phyloP scores from a whole-genome alignment of 371 early-diverging fungal genomes.

The Sporodiniella umbellata region DNA sequence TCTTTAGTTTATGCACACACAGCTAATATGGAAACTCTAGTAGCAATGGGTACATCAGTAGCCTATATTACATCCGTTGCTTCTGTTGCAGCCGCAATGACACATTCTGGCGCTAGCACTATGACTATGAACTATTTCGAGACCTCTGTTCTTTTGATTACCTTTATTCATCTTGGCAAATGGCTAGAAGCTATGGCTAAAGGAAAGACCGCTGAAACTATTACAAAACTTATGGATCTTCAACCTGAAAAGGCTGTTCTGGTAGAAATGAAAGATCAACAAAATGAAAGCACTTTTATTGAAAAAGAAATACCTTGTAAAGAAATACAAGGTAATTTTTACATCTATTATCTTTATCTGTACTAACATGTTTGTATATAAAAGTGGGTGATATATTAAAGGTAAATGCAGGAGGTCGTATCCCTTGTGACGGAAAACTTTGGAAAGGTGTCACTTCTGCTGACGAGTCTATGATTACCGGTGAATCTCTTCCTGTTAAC shows the following conservation, averaged over 20 bases:
- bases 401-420: constrained; percentile 64
- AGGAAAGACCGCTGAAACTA: constrained; percentile 67
- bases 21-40: constrained; percentile 70
- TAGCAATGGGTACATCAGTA: constrained; percentile 66
- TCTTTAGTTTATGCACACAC: constrained; percentile 55
- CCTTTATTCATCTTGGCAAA: constrained; percentile 67
- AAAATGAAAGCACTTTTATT: constrained; percentile 3
- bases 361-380: neutral
- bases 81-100: constrained; percentile 55
- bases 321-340: constrained; percentile 44
- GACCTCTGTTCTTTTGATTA: constrained; percentile 63
- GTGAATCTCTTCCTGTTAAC: constrained; percentile 73
- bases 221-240: constrained; percentile 66
- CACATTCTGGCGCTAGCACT: constrained; percentile 13
- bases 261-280: constrained; percentile 17
- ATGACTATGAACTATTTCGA: constrained; percentile 63
- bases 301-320: constrained; percentile 41
- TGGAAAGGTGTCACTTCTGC: constrained; percentile 58
- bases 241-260: constrained; percentile 63
- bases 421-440: constrained; percentile 68
- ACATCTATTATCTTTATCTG: neutral
- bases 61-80: constrained; percentile 60
- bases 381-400: constrained; percentile 60
- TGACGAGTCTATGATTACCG: constrained; percentile 85
- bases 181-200: constrained; percentile 71